Conservation (phyloP, 2,329 filamentous ascomycete genomes). For the Penicillium palitans region DNA sequence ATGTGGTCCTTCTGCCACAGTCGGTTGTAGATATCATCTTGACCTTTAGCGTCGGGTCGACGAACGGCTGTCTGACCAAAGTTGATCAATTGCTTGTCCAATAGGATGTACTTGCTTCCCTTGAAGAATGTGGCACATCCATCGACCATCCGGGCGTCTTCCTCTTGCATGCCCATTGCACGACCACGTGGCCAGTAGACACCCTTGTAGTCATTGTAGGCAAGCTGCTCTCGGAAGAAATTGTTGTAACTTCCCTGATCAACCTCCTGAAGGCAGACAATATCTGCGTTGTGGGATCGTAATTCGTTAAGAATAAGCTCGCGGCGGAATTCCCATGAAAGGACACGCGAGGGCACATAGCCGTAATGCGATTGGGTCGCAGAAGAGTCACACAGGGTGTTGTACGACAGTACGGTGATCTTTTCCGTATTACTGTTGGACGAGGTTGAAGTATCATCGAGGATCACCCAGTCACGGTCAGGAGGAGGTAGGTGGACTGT, state of each 20-base stretch:
- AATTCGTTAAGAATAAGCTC: conserved; percentile 83
- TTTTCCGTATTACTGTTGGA: conserved; percentile 60
- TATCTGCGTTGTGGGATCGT: conserved; percentile 75
- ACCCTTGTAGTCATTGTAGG: conserved; percentile 86
- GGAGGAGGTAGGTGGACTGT: conserved; percentile 74
- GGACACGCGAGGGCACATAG: conserved; percentile 78
- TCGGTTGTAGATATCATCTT: conserved; percentile 96
- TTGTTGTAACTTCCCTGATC: conserved; percentile 90
- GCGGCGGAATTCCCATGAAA: conserved; percentile 84
- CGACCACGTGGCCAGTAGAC: conserved; percentile 89
- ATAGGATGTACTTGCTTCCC: conserved; percentile 84
- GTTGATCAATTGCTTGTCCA: conserved; percentile 93
- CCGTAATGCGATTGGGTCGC: conserved; percentile 83
- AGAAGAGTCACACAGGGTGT: conserved; percentile 92
- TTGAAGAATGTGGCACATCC: conserved; percentile 98
- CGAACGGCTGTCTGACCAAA: conserved; percentile 92
- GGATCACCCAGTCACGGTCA: conserved; percentile 74
- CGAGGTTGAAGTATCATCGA: conserved; percentile 56
- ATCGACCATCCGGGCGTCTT: conserved; percentile 85
- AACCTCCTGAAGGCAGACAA: conserved; percentile 91
- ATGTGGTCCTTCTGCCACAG: conserved; percentile 99
- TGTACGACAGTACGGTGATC: conserved; percentile 88
- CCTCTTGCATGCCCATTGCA: conserved; percentile 87
- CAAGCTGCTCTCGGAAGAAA: conserved; percentile 83
- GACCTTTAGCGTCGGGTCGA: conserved; percentile 92